phyloP scores from a whole-genome alignment of 371 early-diverging fungal genomes.

The Rhizopus sp. region DNA sequence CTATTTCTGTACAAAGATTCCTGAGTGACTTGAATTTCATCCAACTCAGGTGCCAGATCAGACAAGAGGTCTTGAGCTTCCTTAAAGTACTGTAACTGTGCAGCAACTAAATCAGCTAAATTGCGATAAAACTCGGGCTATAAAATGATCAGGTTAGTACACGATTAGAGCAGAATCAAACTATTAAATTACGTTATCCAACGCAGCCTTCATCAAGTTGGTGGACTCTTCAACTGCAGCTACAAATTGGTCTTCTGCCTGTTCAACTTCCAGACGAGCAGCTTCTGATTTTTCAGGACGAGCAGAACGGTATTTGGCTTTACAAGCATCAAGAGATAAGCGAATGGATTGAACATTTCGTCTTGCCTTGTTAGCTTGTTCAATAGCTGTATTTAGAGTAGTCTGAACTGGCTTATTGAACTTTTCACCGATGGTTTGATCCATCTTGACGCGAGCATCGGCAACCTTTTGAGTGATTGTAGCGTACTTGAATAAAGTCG shows the following conservation, averaged over 20 bases:
- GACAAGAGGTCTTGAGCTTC: slow-evolving; percentile 75
- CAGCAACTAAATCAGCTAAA: slow-evolving; percentile 80
- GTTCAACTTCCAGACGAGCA: slow-evolving; percentile 80
- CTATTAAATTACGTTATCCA: slow-evolving; percentile 63
- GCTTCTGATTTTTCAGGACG: slow-evolving; percentile 72
- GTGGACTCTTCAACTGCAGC: slow-evolving; percentile 90
- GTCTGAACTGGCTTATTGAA: slow-evolving; percentile 76
- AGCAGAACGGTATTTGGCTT: slow-evolving; percentile 73
- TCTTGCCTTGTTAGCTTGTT: slow-evolving; percentile 81
- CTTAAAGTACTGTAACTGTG: slow-evolving; percentile 85
- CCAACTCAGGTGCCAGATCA: slow-evolving; percentile 87
- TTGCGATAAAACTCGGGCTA: slow-evolving; percentile 83
- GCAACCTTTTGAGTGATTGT: slow-evolving; percentile 83
- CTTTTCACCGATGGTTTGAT: slow-evolving; percentile 63
- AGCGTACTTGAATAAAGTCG: slow-evolving; percentile 83
- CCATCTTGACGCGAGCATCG: slow-evolving; percentile 73
- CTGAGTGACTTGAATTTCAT: slow-evolving; percentile 90
- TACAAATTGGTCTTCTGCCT: slow-evolving; percentile 91
- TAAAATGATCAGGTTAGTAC: background rate
- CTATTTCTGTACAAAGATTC: slow-evolving; percentile 82
- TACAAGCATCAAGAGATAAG: slow-evolving; percentile 80
- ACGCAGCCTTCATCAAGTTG: slow-evolving; percentile 85
- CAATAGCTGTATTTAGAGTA: slow-evolving; percentile 73
- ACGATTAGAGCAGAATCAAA: background rate
- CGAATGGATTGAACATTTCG: slow-evolving; percentile 79